Evolutionary conservation across 78 protist species (phyloP), one percentile per base, ranked within the genome.

Genomic region (Kipferlia bialata): DNA sequence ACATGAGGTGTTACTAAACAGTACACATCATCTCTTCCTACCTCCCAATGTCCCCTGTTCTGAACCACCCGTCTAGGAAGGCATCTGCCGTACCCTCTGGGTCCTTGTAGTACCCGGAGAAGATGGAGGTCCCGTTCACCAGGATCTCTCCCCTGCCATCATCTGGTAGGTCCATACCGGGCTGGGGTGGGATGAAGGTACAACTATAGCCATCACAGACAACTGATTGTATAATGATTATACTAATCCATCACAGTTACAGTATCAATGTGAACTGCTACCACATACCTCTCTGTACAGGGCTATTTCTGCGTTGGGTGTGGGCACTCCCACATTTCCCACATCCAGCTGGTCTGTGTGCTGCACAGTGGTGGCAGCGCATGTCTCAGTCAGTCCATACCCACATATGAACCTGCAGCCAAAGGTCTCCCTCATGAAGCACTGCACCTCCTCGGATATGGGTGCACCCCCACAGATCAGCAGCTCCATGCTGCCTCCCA

Each of bases 31-130:
- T n/a, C n/a, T n/a, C n/a, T n/a, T n/a, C n/a, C n/a, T n/a, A n/a
- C n/a, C n/a, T n/a, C n/a, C n/a, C 62, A 58, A 58, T 58, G 62
- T 58, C 62, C 20, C 62, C 62, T 10, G 62, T 58, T 10, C 20
- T 10, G 33, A 58, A 58, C 62, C 62, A 58, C 20, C 62, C 62
- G 20, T 58, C 62, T 5, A 13, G 20, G 33, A 58, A 58, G 62
- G 62, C 36, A 10, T 10, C 24, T 10, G 20, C 10, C 36, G 62
- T 58, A 13, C 10, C 36, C 36, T 58, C 62, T 5, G 5, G 24
- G 36, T 58, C 10, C 20, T 58, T 5, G 36, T 58, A 58, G 36
- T 58, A 58, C 36, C 10, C 62, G 45, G 20, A 5, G 36, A 58
- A 58, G 62, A 58, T 10, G 36, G 45, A 5, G 20, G 62, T 5